Evolutionary conservation across 192 early-diverging fungal genomes (phyloP).

Genomic region (Coemansia sp.): DNA sequence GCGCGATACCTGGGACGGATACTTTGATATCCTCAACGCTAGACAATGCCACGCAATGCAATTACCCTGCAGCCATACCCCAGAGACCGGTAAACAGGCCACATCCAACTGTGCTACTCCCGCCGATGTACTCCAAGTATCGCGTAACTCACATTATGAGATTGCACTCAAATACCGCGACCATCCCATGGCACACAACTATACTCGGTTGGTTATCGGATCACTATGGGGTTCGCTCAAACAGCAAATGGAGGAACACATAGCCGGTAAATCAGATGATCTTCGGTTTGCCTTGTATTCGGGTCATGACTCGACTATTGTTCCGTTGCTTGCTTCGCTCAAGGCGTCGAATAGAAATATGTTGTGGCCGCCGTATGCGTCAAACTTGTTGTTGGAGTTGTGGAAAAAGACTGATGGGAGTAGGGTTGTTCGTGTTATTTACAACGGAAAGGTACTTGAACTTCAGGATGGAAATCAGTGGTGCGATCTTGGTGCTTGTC

Average conservation of each 20-base stretch:
- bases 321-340: conserved; percentile 47
- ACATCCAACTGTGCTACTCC: conserved; percentile 27
- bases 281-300: conserved; percentile 57
- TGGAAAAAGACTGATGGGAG: conserved; percentile 49
- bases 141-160: conserved; percentile 39
- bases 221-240: conserved; percentile 51
- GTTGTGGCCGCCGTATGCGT: conserved; percentile 60
- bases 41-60: conserved; percentile 36
- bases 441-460: conserved; percentile 56
- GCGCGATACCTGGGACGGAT: conserved; percentile 31
- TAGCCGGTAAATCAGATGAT: conserved; percentile 24
- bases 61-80: conserved; percentile 23
- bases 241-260: conserved; percentile 30
- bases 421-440: conserved; percentile 56
- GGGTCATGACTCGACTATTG: conserved; percentile 55
- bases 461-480: conserved; percentile 23
- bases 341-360: conserved; percentile 28
- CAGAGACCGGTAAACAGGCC: conserved; percentile 12
- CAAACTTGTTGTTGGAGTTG: conserved; percentile 55
- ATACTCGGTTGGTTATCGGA: conserved; percentile 43
- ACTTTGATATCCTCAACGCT: conserved; percentile 44
- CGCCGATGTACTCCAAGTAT: conserved; percentile 33
- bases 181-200: conserved; percentile 21
- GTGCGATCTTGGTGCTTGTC: conserved; percentile 51
- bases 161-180: conserved; percentile 39